These are phyloP conservation scores for Talaromyces liani DNA, from an alignment of 495 filamentous ascomycete species.

Conservation along the genomic window DNA sequence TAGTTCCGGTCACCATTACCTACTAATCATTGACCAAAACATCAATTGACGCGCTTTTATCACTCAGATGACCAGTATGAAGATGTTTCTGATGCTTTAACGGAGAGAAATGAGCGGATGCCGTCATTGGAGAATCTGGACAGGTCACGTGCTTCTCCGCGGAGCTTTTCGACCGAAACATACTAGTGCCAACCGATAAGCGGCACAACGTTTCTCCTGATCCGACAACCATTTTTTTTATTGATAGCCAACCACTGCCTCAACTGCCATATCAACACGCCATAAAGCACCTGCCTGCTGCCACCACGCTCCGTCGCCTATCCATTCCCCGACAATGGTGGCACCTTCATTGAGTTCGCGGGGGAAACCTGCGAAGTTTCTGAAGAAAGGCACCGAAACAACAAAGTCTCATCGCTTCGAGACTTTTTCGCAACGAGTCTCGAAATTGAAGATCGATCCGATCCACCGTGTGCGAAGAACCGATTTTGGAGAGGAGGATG, in stretches of 20 bases:
- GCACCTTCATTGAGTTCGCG: conserved; percentile 57
- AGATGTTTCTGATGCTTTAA: background rate
- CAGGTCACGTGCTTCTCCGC: background rate
- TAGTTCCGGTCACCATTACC: background rate
- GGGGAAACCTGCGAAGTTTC: conserved; percentile 53
- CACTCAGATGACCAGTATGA: background rate
- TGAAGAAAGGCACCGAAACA: conserved; percentile 59
- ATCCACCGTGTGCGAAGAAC: conserved; percentile 76
- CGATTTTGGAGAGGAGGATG: conserved; percentile 63
- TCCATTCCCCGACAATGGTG: conserved; percentile 34
- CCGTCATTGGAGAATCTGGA: background rate
- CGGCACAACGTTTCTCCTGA: conserved; percentile 29
- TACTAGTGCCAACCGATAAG: background rate
- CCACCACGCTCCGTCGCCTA: conserved; percentile 20
- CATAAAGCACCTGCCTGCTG: conserved; percentile 17
- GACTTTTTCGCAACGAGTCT: conserved; percentile 84
- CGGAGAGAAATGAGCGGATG: conserved; percentile 22
- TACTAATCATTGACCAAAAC: background rate
- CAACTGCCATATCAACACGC: background rate
- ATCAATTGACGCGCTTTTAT: background rate
- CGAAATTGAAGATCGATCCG: conserved; percentile 89
- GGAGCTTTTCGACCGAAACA: conserved; percentile 26
- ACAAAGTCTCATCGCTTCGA: conserved; percentile 83
- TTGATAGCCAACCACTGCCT: conserved; percentile 12
- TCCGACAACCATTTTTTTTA: conserved; percentile 42